Evolutionary conservation across 2,329 filamentous ascomycete genomes (phyloP), one percentile per base, ranked within the genome.

Genomic region (Trichoderma pleuroti): DNA sequence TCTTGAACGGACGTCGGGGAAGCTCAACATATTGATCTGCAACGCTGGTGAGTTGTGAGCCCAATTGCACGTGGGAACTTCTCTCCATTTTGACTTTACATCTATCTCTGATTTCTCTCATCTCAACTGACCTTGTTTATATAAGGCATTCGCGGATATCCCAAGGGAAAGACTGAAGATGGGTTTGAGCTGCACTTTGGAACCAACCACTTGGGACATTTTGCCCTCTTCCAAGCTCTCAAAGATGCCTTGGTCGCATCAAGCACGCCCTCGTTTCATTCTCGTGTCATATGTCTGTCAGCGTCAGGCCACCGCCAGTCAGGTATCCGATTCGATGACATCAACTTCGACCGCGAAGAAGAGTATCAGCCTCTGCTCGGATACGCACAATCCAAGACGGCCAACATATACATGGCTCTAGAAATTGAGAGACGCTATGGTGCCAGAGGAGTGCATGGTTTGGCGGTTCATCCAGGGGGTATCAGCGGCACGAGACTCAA

Each of bases 121-220:
- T 54, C 62, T 64, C n/a, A 24, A 71, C 34, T 61, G 3, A 24
- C 12, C 3, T 56, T 7, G 14, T 1, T 18, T 1, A 12, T 36
- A 2, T 6, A 14, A 74, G 74, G 73, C 28, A 79, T 86, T 46
- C 84, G 86, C 77, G 79, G 9, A 61, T 42, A 79, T n/a, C 81
- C 12, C 70, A 80, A 72, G 34, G 75, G 69, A 73, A 76, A 63
- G 30, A 86, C 82, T 0, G 72, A 71, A 14, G 84, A 86, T 72
- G 84, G 84, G 8, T 83, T 83, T 72, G 86, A 88, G 69, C 76
- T 75, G 0, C 85, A 88, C 70, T 84, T 87, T 72, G 85, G 81
- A 26, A 83, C 81, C 3, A 87, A 87, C 73, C 83, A 88, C 72
- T 76, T 88, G 0, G 81, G 77, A 1, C 85, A 87, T 39, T 75